Evolutionary conservation across 2,329 filamentous ascomycete genomes (phyloP).

Genomic region (Fusarium incarnatum): DNA sequence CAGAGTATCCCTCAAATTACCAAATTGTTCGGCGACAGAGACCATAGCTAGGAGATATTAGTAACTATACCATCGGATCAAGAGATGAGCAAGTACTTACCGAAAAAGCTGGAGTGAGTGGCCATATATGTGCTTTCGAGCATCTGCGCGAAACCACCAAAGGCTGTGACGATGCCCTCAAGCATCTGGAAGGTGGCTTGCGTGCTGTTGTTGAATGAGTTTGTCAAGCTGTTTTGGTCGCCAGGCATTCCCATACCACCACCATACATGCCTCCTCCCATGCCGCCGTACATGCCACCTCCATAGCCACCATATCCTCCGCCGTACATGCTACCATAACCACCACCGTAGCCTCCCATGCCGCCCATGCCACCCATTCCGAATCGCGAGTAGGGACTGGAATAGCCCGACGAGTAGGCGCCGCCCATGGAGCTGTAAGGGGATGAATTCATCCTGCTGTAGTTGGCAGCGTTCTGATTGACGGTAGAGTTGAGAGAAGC

Average conservation of each 20-base stretch:
- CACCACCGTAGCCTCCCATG: constrained; percentile 30
- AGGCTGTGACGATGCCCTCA: constrained; percentile 94
- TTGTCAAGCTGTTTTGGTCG: constrained; percentile 93
- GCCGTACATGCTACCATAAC: constrained; percentile 44
- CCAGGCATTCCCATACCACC: constrained; percentile 71
- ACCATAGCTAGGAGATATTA: constrained; percentile 79
- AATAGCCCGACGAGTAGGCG: constrained; percentile 55
- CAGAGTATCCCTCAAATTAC: constrained; percentile 90
- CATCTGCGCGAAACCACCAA: constrained; percentile 99
- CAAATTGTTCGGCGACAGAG: constrained; percentile 96
- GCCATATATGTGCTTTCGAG: constrained; percentile 99
- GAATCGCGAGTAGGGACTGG: constrained; percentile 60
- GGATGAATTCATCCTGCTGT: constrained; percentile 72
- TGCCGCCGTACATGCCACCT: constrained; percentile 56
- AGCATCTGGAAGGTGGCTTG: constrained; percentile 98
- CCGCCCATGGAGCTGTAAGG: constrained; percentile 62
- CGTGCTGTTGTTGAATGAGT: constrained; percentile 93
- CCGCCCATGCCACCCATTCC: constrained; percentile 29
- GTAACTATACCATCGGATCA: not conserved
- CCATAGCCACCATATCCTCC: constrained; percentile 55
- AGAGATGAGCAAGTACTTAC: constrained; percentile 62
- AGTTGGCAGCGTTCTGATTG: constrained; percentile 88
- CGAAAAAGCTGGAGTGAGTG: constrained; percentile 97
- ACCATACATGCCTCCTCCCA: constrained; percentile 55
- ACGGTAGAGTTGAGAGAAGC: constrained; percentile 81